Conservation (phyloP, 2,329 filamentous ascomycete species). For the Diaporthe sp. region DNA sequence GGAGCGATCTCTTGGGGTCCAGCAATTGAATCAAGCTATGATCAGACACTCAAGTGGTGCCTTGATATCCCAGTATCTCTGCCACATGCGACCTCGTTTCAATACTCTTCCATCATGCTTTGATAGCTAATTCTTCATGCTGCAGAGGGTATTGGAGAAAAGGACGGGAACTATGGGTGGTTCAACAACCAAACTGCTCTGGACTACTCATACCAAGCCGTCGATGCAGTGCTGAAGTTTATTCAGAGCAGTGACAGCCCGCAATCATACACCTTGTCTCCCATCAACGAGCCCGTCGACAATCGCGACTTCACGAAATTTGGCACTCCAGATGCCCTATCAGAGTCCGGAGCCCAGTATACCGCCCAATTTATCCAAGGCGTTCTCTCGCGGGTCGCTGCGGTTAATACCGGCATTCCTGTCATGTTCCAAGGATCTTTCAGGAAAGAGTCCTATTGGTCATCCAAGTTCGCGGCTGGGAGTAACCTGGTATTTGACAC, state of each 20-base stretch:
- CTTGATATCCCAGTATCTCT: not conserved
- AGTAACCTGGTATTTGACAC: conserved; percentile 6
- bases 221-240: not conserved
- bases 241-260: not conserved
- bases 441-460: conserved; percentile 12
- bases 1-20: not conserved
- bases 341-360: not conserved
- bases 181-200: conserved; percentile 3
- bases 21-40: not conserved
- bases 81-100: no score
- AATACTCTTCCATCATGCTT: not conserved
- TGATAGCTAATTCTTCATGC: not conserved
- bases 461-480: not conserved
- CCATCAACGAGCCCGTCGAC: conserved; percentile 8
- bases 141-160: not conserved
- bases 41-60: not conserved
- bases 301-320: not conserved
- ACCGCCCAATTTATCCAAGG: not conserved
- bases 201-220: not conserved
- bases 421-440: not conserved
- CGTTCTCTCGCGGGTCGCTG: not conserved
- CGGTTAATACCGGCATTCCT: not conserved
- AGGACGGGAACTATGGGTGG: not conserved
- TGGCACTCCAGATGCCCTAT: not conserved
- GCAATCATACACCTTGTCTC: not conserved